Evolutionary conservation across 2,329 filamentous ascomycete genomes (phyloP), one percentile per base, ranked within the genome.

Genomic region (Aphanocladium album): DNA sequence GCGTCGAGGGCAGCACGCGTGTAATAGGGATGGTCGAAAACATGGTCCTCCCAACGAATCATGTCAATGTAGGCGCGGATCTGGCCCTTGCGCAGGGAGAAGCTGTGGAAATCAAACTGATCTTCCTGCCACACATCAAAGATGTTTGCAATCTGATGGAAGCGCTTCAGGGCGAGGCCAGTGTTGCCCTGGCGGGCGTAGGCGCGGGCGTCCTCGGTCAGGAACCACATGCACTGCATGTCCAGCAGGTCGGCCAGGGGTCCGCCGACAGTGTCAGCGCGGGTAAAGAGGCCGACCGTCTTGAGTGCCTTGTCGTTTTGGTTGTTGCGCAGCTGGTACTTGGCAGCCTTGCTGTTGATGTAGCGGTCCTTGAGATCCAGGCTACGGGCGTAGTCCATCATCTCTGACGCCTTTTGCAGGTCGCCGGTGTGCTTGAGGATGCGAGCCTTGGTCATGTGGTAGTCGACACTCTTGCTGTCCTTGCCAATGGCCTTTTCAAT

Each of bases 101-200:
- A 99, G 72, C 87, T 91, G 80, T 99, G 96, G 80, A 99, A 99
- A 73, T 99, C 95, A 69, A 98, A 97, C 71, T 99, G 95, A 68
- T 99, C 95, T 73, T 99, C 96, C 71, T 96, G 89, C 95, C 95
- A 99, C 21, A 91, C 87, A 66, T 98, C 93, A 69, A 99, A 99
- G 66, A 99, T 96, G 75, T 90, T 91, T 73, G 89, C 88, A 61
- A 99, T 85, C 23, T 90, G 82, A 65, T 93, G 90, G 75, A 97
- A 93, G 54, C 96, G 87, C 80, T 99, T 99, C 57, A 99, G 80
- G 0, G 96, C 93, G 62, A 97, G 82, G 4, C 89, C 91, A 51
- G 90, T 78, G 67, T 96, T 92, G 65, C 88, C 87, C 72, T 92
- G 89, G 55, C 95, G 88, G 61, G 90, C 80, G 73, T 93, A 92